Conservation (phyloP, 1,284 basidiomycete genomes). For the Puccinia novopanici region DNA sequence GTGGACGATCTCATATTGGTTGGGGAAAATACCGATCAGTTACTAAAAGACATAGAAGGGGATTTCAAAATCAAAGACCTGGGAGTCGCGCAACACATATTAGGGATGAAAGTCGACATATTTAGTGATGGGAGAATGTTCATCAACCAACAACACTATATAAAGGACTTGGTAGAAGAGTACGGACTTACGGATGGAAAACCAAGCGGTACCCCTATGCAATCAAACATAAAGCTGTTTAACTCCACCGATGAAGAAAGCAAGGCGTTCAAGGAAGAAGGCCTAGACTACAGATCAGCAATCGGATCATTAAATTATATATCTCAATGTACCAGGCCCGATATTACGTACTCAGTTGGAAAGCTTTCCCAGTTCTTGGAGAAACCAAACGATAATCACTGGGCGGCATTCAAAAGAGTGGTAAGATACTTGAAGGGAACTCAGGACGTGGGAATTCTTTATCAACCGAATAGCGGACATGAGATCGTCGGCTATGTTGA, state of each 20-base stretch:
- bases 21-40: conserved; percentile 15
- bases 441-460: no score
- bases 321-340: conserved; percentile 37
- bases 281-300: conserved; percentile 29
- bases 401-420: conserved; percentile 1
- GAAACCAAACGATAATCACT: conserved; percentile 13
- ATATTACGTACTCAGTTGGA: conserved; percentile 14
- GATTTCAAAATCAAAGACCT: conserved; percentile 34
- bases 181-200: conserved; percentile 30
- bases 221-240: conserved; percentile 34
- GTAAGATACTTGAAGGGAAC: conserved; percentile 8
- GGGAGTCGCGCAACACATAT: conserved; percentile 10
- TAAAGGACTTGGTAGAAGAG: conserved; percentile 15
- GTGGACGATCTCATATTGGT: conserved; percentile 30
- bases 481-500: no score
- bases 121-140: conserved; percentile 1
- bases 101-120: conserved; percentile 28
- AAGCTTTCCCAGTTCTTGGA: conserved; percentile 20
- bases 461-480: no score
- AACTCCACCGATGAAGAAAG: conserved; percentile 35
- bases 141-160: conserved; percentile 15
- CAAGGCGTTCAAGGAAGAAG: conserved; percentile 10
- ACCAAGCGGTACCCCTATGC: conserved; percentile 38
- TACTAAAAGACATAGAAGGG: not conserved
- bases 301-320: conserved; percentile 39